Conservation (phyloP, 2,329 filamentous ascomycete species). For the Colletotrichum sublineola region DNA sequence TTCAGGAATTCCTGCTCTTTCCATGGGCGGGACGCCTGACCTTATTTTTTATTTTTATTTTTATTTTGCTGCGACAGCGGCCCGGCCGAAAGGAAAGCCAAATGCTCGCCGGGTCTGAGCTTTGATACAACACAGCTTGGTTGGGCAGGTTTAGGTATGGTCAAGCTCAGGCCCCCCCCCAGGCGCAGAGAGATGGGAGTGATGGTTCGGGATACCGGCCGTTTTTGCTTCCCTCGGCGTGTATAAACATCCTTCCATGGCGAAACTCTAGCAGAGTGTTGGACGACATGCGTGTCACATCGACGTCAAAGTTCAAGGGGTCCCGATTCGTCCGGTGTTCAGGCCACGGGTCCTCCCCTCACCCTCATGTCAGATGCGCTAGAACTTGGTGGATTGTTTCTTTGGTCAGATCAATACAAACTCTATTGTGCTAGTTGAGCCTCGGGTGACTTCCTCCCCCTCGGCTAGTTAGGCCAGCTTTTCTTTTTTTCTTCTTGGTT, state of each 20-base stretch:
- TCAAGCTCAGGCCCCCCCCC: not conserved
- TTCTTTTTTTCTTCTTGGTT: no score
- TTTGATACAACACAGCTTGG: not conserved
- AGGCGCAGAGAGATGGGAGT: not conserved
- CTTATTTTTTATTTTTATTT: no score
- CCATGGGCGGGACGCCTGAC: not conserved
- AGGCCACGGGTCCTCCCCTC: not conserved
- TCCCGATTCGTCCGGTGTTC: conserved; percentile 34
- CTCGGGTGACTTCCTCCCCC: not conserved
- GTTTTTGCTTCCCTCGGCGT: not conserved
- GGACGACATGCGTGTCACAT: conserved; percentile 18
- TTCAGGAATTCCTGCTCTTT: not conserved
- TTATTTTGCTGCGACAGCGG: no score
- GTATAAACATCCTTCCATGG: not conserved
- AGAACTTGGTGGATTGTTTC: conserved; percentile 9
- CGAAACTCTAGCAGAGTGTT: not conserved
- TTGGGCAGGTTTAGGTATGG: not conserved
- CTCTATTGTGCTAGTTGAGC: conserved; percentile 23
- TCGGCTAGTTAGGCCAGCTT: not conserved
- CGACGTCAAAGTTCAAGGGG: conserved; percentile 3
- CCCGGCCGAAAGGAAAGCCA: not conserved
- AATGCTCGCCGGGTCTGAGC: not conserved
- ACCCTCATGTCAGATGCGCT: conserved; percentile 26
- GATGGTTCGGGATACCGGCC: not conserved
- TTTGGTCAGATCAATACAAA: conserved; percentile 28